Conservation (phyloP, 1,284 basidiomycete species). For the Lignosus rhinocerotis region DNA sequence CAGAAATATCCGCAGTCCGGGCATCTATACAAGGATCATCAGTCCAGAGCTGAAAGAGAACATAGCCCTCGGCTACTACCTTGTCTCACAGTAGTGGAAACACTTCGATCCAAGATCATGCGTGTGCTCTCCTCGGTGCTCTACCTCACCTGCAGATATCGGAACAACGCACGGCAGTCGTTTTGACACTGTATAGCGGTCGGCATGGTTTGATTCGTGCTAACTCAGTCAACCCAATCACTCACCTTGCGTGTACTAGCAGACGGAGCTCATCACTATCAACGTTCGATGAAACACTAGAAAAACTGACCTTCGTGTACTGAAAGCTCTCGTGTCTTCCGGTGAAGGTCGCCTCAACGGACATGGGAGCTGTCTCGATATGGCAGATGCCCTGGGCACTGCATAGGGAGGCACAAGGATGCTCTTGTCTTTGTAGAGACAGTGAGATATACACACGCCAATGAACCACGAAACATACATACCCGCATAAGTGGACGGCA, state of each 20-base stretch:
- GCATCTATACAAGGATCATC: conserved; percentile 39
- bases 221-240: not conserved
- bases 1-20: conserved; percentile 60
- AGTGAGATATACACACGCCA: not conserved
- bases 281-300: too few species aligned
- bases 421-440: conserved; percentile 41
- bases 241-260: conserved; percentile 38
- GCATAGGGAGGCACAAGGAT: conserved; percentile 47
- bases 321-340: conserved; percentile 48
- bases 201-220: too few species aligned
- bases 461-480: conserved; percentile 23
- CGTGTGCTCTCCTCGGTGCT: conserved; percentile 48
- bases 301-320: conserved; percentile 45
- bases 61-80: conserved; percentile 29
- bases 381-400: conserved; percentile 50
- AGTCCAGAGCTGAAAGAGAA: not conserved
- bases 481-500: conserved; percentile 62
- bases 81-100: conserved; percentile 46
- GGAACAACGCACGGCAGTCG: conserved; percentile 48
- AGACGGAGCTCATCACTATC: not conserved
- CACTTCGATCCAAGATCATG: conserved; percentile 42
- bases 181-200: conserved; percentile 40
- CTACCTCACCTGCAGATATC: conserved; percentile 43
- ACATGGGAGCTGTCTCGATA: conserved; percentile 56
- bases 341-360: conserved; percentile 57